phyloP scores from a whole-genome alignment of 177 flowering plant genomes.

The Vitis hybrid region DNA sequence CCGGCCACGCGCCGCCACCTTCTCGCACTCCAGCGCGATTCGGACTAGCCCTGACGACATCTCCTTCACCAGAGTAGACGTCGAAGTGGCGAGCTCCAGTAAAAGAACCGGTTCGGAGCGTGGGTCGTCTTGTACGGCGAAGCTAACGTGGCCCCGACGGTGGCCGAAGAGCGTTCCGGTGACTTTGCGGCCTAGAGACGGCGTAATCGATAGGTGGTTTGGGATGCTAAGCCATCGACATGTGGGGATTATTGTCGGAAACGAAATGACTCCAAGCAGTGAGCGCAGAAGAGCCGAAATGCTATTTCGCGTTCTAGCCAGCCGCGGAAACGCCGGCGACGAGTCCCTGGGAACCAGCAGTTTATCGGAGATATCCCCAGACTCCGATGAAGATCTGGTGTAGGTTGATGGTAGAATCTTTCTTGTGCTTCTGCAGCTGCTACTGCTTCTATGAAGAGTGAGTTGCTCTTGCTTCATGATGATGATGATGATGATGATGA shows the following conservation, averaged over 20 bases:
- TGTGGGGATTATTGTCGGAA: conserved; percentile 43
- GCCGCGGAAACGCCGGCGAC: not conserved
- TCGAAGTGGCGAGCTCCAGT: conserved; percentile 75
- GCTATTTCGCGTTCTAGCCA: conserved; percentile 4
- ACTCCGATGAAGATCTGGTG: conserved; percentile 16
- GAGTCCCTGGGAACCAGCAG: conserved; percentile 9
- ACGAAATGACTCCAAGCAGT: conserved; percentile 36
- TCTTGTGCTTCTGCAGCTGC: conserved; percentile 15
- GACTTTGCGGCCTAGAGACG: conserved; percentile 61
- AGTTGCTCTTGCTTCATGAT: conserved; percentile 21
- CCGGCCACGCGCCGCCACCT: conserved; percentile 19
- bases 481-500: too few relatives aligned
- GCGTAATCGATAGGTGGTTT: conserved; percentile 24
- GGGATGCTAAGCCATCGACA: conserved; percentile 52
- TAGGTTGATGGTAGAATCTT: conserved; percentile 31
- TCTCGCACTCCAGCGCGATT: conserved; percentile 81
- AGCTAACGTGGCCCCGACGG: conserved; percentile 81
- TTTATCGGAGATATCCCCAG: conserved; percentile 18
- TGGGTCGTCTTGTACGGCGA: conserved; percentile 76
- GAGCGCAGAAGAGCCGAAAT: conserved; percentile 45
- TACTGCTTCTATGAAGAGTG: conserved; percentile 28
- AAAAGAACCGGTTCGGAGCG: conserved; percentile 65
- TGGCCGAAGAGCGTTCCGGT: conserved; percentile 89
- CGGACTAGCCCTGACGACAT: conserved; percentile 89
- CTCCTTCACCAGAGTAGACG: conserved; percentile 65